Conservation (phyloP, 177 flowering plant species). For the Vitis hybrid region DNA sequence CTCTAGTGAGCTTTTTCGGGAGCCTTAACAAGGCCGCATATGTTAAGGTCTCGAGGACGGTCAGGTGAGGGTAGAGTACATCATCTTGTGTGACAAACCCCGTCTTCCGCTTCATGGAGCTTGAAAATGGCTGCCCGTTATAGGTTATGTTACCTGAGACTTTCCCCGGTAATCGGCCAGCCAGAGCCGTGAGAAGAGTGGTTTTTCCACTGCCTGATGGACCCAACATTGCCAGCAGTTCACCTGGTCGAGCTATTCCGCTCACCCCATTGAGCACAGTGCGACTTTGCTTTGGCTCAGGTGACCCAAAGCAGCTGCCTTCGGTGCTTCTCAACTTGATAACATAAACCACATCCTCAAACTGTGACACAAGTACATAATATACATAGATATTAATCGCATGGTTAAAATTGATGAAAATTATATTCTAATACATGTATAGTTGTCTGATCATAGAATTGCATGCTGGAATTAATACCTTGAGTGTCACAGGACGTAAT, state of each 20-base stretch:
- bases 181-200: conserved; percentile 78
- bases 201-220: conserved; percentile 97
- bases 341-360: conserved; percentile 68
- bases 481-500: conserved; percentile 51
- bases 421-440: no score
- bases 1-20: conserved; percentile 45
- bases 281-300: conserved; percentile 42
- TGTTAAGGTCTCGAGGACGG: conserved; percentile 74
- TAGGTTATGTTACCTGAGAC: conserved; percentile 66
- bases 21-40: conserved; percentile 74
- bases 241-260: conserved; percentile 79
- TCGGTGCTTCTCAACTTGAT: conserved; percentile 22
- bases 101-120: conserved; percentile 58
- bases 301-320: conserved; percentile 22
- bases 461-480: conserved; percentile 27
- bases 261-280: conserved; percentile 59
- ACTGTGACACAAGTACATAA: conserved; percentile 40
- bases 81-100: conserved; percentile 94
- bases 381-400: not conserved
- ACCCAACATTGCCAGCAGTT: conserved; percentile 88
- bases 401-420: no score
- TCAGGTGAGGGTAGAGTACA: conserved; percentile 81
- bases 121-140: conserved; percentile 66
- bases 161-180: conserved; percentile 73
- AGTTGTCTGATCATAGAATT: no score